These are phyloP conservation scores for Harringtonia aguacate DNA, from an alignment of 2,329 filamentous ascomycete genomes.

Conservation along the genomic window DNA sequence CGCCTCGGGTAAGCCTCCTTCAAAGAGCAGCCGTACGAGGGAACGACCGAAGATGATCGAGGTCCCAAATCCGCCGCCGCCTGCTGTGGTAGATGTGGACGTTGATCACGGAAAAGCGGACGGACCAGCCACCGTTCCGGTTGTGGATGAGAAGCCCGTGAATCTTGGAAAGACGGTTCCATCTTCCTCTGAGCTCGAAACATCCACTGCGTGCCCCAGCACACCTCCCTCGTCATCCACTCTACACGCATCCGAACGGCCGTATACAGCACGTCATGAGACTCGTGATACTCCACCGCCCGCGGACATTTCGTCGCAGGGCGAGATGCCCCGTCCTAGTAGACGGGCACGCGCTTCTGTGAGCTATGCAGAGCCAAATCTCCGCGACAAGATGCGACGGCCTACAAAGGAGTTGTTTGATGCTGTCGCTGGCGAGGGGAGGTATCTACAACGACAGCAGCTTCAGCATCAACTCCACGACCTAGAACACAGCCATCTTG, in stretches of 20 bases:
- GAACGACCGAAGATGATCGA: conserved; percentile 17
- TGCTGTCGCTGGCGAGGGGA: conserved; percentile 58
- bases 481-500: background rate
- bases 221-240: conserved; percentile 5
- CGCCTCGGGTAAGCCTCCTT: conserved; percentile 5
- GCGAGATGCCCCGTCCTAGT: conserved; percentile 52
- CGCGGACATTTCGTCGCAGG: conserved; percentile 40
- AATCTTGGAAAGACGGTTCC: background rate
- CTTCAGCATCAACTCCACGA: background rate
- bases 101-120: background rate
- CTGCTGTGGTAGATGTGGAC: conserved; percentile 3
- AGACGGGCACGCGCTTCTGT: conserved; percentile 57
- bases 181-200: background rate
- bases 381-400: conserved; percentile 74
- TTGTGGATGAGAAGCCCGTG: conserved; percentile 10
- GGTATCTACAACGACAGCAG: conserved; percentile 25
- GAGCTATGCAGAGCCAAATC: conserved; percentile 74
- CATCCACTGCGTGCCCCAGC: conserved; percentile 1
- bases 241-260: conserved; percentile 23
- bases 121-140: conserved; percentile 18
- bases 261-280: conserved; percentile 17
- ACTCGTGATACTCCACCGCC: conserved; percentile 49
- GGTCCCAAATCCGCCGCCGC: conserved; percentile 14
- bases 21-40: conserved; percentile 1
- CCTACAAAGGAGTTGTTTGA: conserved; percentile 68